These are phyloP conservation scores for Penicillium sp. DNA, from an alignment of 2,329 filamentous ascomycete species.

Conservation along the genomic window DNA sequence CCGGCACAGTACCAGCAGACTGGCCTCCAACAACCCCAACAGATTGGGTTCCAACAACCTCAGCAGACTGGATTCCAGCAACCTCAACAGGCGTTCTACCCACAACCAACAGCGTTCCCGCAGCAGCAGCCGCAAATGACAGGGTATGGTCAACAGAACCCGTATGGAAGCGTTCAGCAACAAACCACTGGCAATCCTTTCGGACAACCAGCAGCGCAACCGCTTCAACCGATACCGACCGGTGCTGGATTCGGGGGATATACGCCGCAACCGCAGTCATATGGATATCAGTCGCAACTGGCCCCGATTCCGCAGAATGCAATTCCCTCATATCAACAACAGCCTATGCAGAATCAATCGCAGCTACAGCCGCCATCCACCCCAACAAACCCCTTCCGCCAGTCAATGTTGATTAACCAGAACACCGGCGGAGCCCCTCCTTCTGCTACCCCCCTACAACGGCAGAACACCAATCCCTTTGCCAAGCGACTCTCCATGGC, in stretches of 20 bases:
- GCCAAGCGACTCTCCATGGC: constrained; percentile 58
- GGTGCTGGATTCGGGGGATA: constrained; percentile 85
- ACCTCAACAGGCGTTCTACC: constrained; percentile 28
- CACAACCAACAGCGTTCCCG: constrained; percentile 42
- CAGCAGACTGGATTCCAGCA: constrained; percentile 37
- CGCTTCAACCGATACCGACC: constrained; percentile 62
- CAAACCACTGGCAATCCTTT: constrained; percentile 29
- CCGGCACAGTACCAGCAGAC: constrained; percentile 39
- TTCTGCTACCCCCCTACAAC: constrained; percentile 49
- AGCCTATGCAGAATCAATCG: constrained; percentile 34
- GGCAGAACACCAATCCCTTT: constrained; percentile 83
- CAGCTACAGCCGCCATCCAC: constrained; percentile 36
- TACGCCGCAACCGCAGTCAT: constrained; percentile 66
- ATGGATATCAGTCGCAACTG: constrained; percentile 42
- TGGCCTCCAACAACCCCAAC: constrained; percentile 35
- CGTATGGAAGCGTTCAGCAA: constrained; percentile 27
- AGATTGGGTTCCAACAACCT: neutral
- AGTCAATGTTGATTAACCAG: constrained; percentile 69
- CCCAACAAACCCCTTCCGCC: constrained; percentile 81
- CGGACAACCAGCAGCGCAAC: constrained; percentile 41
- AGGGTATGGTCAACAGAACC: constrained; percentile 35
- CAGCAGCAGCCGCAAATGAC: constrained; percentile 35
- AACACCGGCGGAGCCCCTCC: constrained; percentile 49
- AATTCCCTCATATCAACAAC: constrained; percentile 47
- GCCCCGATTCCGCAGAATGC: constrained; percentile 52